phyloP scores from a whole-genome alignment of 306 rosid species.

The Inga leiocalycina region DNA sequence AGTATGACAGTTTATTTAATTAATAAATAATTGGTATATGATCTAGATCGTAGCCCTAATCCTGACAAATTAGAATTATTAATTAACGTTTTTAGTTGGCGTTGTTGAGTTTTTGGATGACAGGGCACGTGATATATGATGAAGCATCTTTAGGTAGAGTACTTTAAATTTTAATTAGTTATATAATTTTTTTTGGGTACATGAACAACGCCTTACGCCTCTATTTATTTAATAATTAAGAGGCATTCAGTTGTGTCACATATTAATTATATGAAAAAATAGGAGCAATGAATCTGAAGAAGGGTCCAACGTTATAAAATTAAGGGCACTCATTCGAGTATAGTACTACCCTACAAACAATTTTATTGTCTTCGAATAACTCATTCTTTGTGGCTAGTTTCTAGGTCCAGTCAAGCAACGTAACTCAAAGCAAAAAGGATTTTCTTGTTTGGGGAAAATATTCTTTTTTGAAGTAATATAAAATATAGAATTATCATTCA shows the following conservation, averaged over 20 bases:
- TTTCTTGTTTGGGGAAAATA: neutral
- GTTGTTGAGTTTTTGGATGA: slow-evolving; percentile 14
- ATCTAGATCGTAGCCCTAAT: slow-evolving; percentile 2
- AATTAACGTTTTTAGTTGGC: slow-evolving; percentile 3
- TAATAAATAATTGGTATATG: neutral
- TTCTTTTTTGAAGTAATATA: neutral
- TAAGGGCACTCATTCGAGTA: neutral
- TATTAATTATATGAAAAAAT: neutral
- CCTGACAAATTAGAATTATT: neutral
- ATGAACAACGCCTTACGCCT: neutral
- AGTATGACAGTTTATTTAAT: neutral
- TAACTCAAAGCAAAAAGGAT: neutral
- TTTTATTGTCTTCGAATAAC: neutral
- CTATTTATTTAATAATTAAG: neutral
- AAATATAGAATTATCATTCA: neutral
- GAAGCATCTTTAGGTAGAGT: neutral
- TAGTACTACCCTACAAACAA: neutral
- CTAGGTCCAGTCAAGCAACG: neutral
- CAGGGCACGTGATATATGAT: slow-evolving; percentile 33
- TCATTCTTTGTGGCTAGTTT: neutral
- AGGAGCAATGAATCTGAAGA: neutral
- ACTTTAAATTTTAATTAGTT: neutral
- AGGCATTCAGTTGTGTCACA: neutral
- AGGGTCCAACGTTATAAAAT: neutral
- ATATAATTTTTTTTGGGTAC: neutral